These are phyloP conservation scores for Pythium angustatum DNA, from an alignment of 352 stramenopile species.

Conservation along the genomic window DNA sequence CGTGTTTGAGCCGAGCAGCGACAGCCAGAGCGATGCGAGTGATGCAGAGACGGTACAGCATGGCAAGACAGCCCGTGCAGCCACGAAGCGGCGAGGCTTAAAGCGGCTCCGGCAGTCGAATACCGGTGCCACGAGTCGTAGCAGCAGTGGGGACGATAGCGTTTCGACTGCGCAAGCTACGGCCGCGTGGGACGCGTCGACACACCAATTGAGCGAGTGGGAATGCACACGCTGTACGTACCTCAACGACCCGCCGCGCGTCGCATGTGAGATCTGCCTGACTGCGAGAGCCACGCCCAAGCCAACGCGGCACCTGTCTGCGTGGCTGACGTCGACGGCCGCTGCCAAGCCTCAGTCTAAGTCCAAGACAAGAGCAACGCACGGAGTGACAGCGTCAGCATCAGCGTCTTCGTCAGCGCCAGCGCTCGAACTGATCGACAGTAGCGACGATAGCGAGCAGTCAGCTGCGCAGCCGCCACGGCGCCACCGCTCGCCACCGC, in stretches of 20 bases:
- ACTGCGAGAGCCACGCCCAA: conserved; percentile 1
- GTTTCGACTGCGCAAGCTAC: not conserved
- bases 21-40: conserved; percentile 5
- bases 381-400: not conserved
- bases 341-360: not conserved
- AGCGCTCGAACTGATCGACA: conserved; percentile 29
- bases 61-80: not conserved
- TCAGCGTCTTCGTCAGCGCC: not conserved
- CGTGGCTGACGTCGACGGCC: conserved; percentile 18
- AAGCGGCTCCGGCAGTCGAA: conserved; percentile 22
- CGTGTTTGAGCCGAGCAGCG: conserved; percentile 20
- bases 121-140: not conserved
- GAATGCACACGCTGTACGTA: conserved; percentile 36
- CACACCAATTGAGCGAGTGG: conserved; percentile 22
- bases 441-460: conserved; percentile 30
- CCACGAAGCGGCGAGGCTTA: not conserved
- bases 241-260: conserved; percentile 25
- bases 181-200: not conserved
- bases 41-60: not conserved
- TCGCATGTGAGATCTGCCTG: conserved; percentile 30
- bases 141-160: not conserved
- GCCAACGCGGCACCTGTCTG: conserved; percentile 25
- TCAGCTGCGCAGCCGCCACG: not conserved
- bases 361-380: conserved; percentile 14
- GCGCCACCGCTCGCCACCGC: not conserved